Base-by-base conservation (phyloP, 306 rosid genomes). In the Sesbania bispinosa region DNA sequence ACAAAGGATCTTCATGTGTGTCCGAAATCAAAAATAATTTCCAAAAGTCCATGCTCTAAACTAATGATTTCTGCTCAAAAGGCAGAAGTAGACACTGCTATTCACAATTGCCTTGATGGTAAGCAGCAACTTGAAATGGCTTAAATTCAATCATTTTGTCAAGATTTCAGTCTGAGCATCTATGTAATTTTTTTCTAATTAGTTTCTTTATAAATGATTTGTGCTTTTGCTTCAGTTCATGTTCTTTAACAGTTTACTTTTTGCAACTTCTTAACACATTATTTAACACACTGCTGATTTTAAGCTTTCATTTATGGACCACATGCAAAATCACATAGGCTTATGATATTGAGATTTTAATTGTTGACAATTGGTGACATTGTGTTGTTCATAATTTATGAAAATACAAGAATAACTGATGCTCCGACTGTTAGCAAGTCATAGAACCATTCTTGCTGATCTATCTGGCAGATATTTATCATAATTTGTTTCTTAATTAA, bases 1-100 rank as follows among this genome's bases (percentile, higher is more conserved):
- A 90, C 78, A 80, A 70, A 83, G 67, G 90, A 89, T 35, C 39
- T 35, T 76, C 95, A 79, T 48, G 83, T 86, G 15, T 90, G 95
- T 83, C 82, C 85, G 2, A 93, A 87, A 62, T 87, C 98, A 38
- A 81, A 80, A 77, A 67, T 83, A 74, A 90, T 94, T 80, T 87
- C 87, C 79, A 93, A 93, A 84, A 91, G 77, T 69, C 13, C 85
- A 32, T 82, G 89, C 79, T 82, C 88, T 38, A 85, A 79, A 81
- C 68, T 64, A 58, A 78, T 62, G 79, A 71, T 71, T 62, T 74
- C 88, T 70, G 87, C 86, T 48, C 82, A 83, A 63, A 61, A 67
- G 6, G 81, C 75, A n/a, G 93, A 80, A 71, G 69, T 77, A 58
- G 92, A 86, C 76, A 6, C 80, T 20, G 72, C 86, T 64, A 33